phyloP scores from a whole-genome alignment of 768 basidiomycete species.

The Lentinula sp. region DNA sequence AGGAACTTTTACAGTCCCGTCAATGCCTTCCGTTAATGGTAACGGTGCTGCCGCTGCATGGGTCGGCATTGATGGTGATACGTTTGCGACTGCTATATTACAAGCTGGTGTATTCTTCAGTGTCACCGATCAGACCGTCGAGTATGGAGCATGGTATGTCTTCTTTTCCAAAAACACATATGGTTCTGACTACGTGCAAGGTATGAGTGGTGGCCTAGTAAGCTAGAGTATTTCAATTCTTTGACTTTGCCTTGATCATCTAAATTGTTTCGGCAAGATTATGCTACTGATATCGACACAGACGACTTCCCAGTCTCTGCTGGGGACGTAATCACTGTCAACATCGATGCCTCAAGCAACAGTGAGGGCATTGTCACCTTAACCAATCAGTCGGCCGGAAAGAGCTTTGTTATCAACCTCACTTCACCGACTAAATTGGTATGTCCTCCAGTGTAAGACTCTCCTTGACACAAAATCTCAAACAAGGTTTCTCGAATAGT shows the following conservation, averaged over 20 bases:
- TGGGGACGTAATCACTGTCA: neutral
- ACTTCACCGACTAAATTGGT: neutral
- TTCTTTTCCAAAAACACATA: neutral
- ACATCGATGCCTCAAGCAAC: neutral
- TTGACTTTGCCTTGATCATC: neutral
- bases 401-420: neutral
- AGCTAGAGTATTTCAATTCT: neutral
- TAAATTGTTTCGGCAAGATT: neutral
- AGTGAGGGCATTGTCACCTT: neutral
- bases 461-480: neutral
- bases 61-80: conserved; percentile 27
- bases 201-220: conserved; percentile 9
- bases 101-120: conserved; percentile 25
- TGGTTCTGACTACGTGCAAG: conserved; percentile 10
- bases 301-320: neutral
- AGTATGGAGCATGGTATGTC: conserved; percentile 15
- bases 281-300: neutral
- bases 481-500: conserved; percentile 11
- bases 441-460: neutral
- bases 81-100: conserved; percentile 22
- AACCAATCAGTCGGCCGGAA: neutral
- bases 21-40: neutral
- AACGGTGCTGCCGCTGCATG: conserved; percentile 17
- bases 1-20: conserved; percentile 23
- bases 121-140: conserved; percentile 9